These are phyloP conservation scores for Coprinopsis cinerea DNA, from an alignment of 768 basidiomycete species.

Conservation along the genomic window DNA sequence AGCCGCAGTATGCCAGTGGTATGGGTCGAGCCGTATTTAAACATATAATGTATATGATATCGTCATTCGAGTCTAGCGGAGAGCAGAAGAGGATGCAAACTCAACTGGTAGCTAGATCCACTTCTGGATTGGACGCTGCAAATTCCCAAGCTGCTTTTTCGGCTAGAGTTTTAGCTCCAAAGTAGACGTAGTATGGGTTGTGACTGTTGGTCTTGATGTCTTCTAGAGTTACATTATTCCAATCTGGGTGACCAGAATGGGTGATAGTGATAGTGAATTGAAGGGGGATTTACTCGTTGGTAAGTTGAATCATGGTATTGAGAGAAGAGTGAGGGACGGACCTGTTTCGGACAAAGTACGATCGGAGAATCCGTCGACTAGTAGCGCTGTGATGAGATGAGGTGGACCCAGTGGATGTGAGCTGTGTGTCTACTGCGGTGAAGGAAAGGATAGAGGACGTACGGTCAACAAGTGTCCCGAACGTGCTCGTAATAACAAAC, in stretches of 20 bases:
- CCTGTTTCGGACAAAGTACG: too few relatives aligned
- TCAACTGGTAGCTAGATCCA: slow-evolving; percentile 34
- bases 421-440: not conserved
- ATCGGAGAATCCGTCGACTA: too few relatives aligned
- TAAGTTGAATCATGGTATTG: too few relatives aligned
- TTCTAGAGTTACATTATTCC: slow-evolving; percentile 27
- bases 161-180: slow-evolving; percentile 34
- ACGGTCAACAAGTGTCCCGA: slow-evolving; percentile 27
- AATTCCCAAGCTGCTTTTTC: slow-evolving; percentile 39
- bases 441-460: slow-evolving; percentile 7
- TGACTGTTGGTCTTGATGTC: slow-evolving; percentile 24
- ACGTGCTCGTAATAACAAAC: slow-evolving; percentile 29
- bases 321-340: too few relatives aligned
- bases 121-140: slow-evolving; percentile 30
- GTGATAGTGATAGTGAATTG: not conserved
- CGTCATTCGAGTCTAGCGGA: not conserved
- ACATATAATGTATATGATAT: not conserved
- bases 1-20: not conserved
- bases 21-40: not conserved
- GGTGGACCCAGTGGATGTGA: slow-evolving; percentile 9
- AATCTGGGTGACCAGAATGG: slow-evolving; percentile 19
- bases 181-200: slow-evolving; percentile 30
- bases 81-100: too few relatives aligned
- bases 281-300: not conserved
- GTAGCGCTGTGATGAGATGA: too few relatives aligned